Base-by-base conservation (phyloP, 2,329 filamentous ascomycete species). In the Fusarium napiforme region DNA sequence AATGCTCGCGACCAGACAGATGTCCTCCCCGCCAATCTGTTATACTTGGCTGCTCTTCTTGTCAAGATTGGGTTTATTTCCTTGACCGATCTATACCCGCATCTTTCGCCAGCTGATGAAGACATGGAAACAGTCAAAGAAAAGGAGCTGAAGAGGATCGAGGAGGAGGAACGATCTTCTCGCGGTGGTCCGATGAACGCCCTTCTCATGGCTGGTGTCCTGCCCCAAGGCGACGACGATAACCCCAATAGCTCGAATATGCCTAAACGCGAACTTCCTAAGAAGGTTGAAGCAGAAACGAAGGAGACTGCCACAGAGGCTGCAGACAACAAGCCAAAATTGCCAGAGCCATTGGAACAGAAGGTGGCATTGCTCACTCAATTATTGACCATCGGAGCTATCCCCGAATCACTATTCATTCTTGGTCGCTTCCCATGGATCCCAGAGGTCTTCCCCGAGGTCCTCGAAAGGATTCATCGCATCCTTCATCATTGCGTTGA, bases 61-160 rank as follows among this genome's bases (percentile, higher is more conserved):
- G 95, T 99, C 83, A 99, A 99, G 83, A 93, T 98, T 74, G 97
- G 96, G 3, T 99, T 99, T 81, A 94, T 99, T 67, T 98, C 96
- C 4, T 85, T 99, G 11, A 89, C 91, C 59, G 96, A 99, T 79
- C 85, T 99, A 3, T 98, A 97, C 80, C 92, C 95, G 21, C 96
- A 99, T 80, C 88, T 99, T 2, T 97, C 95, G 85, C 94, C 96
- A 12, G 84, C 88, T 2, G 96, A 98, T 74, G 91, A 94, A 37
- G 87, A 90, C 8, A 98, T 99, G 96, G 89, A 93, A 43, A 86
- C 85, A 11, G 85, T 97, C 58, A 91, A 90, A 72, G 87, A 90
- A 45, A 90, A 91, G 74, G 91, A 93, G 69, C 84, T 91, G 80
- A 91, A 93, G 77, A 93, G 95, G 79, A 89, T 96, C 56, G 91